phyloP scores from a whole-genome alignment of 257 asterid species.

The Parsonsia alboflavescens region DNA sequence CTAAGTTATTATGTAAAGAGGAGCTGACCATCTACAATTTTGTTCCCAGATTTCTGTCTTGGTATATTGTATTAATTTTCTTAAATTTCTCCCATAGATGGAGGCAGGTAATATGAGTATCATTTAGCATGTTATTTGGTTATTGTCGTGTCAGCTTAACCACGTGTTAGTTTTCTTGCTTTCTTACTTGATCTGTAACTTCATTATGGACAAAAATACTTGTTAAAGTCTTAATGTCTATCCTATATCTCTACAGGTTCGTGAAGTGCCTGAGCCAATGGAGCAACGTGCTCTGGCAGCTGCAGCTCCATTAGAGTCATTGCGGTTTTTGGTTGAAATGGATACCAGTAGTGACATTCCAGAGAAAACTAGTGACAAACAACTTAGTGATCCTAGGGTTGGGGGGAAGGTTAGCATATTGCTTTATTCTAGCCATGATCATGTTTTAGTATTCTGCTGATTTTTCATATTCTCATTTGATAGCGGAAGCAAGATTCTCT shows the following conservation, averaged over 20 bases:
- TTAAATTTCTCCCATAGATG: not conserved
- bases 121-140: not conserved
- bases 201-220: not conserved
- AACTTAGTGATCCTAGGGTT: slow-evolving; percentile 14
- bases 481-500: slow-evolving; percentile 61
- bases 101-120: not conserved
- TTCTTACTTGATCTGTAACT: not conserved
- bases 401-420: slow-evolving; percentile 61
- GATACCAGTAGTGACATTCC: slow-evolving; percentile 33
- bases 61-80: not conserved
- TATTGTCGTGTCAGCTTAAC: not conserved
- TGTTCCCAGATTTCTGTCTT: not conserved
- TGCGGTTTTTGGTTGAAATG: slow-evolving; percentile 59
- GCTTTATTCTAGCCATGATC: slow-evolving; percentile 10
- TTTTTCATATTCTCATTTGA: slow-evolving; percentile 15
- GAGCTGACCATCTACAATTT: not conserved
- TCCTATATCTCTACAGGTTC: slow-evolving; percentile 30
- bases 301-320: slow-evolving; percentile 77
- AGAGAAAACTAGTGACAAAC: slow-evolving; percentile 35
- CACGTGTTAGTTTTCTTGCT: not conserved
- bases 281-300: slow-evolving; percentile 72
- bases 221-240: not conserved
- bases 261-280: slow-evolving; percentile 26
- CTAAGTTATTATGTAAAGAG: not conserved
- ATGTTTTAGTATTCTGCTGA: slow-evolving; percentile 21